These are phyloP conservation scores for Endotrypanum monterogeii DNA, from an alignment of 208 protist genomes.

Conservation along the genomic window DNA sequence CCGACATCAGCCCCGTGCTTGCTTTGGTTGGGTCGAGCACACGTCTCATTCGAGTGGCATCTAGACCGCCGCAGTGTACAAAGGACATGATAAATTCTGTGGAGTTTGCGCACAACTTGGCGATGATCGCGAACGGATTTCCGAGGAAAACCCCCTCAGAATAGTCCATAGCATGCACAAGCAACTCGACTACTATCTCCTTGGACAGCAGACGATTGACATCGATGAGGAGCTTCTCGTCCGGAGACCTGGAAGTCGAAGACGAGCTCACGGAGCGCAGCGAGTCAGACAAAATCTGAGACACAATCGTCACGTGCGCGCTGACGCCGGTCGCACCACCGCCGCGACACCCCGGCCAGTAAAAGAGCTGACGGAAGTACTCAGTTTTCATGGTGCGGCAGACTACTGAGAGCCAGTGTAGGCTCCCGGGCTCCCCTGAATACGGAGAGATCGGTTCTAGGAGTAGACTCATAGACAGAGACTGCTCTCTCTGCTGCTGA, in stretches of 20 bases:
- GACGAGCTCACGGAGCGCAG: slow-evolving; percentile 48
- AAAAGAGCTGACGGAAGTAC: slow-evolving; percentile 76
- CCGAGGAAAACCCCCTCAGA: slow-evolving; percentile 81
- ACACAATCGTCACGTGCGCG: slow-evolving; percentile 76
- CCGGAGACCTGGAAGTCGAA: slow-evolving; percentile 26
- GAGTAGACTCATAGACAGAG: slow-evolving; percentile 56
- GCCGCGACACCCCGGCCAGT: slow-evolving; percentile 84
- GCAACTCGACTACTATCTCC: slow-evolving; percentile 80
- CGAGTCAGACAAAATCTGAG: slow-evolving; percentile 75
- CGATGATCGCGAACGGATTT: slow-evolving; percentile 84
- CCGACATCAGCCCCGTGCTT: slow-evolving; percentile 67
- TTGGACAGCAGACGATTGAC: slow-evolving; percentile 75
- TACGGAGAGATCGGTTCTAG: slow-evolving; percentile 55
- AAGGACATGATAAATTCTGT: slow-evolving; percentile 81
- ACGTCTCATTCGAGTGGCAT: slow-evolving; percentile 58
- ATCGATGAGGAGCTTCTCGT: slow-evolving; percentile 62
- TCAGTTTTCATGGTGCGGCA: slow-evolving; percentile 72
- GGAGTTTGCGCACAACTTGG: slow-evolving; percentile 79
- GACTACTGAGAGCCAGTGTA: slow-evolving; percentile 64
- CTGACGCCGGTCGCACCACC: slow-evolving; percentile 81
- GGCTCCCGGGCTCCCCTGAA: slow-evolving; percentile 34
- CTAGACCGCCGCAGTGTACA: slow-evolving; percentile 85
- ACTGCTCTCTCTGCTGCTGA: slow-evolving; percentile 60
- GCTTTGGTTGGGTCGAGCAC: slow-evolving; percentile 84
- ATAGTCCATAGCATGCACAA: slow-evolving; percentile 81